Conservation (phyloP, 257 asterid species). For the Linderniella brevidens region DNA sequence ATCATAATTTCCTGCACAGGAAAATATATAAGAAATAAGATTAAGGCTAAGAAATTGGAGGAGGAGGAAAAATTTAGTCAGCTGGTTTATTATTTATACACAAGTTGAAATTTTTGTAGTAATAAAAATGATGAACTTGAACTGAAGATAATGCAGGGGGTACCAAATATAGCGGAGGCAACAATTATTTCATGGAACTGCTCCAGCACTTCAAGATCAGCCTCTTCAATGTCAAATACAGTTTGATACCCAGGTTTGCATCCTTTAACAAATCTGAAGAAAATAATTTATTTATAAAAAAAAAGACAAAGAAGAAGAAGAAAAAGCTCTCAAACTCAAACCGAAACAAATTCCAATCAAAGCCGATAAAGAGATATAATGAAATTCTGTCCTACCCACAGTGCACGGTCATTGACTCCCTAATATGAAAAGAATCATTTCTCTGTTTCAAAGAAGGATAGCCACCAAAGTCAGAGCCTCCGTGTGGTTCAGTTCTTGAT, state of each 20-base stretch:
- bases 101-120: conserved; percentile 11
- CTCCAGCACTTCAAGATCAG: conserved; percentile 58
- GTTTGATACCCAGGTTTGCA: conserved; percentile 75
- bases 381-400: conserved; percentile 60
- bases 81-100: conserved; percentile 6
- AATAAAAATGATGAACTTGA: conserved; percentile 10
- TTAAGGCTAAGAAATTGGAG: neutral
- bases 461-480: conserved; percentile 96
- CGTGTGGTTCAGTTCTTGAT: conserved; percentile 29
- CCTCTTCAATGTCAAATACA: conserved; percentile 72
- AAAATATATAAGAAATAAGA: conserved; percentile 9
- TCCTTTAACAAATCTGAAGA: conserved; percentile 70
- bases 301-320: neutral
- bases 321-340: neutral
- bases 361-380: conserved; percentile 1
- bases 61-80: neutral
- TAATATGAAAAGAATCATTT: conserved; percentile 47
- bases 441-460: conserved; percentile 76
- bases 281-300: conserved; percentile 7
- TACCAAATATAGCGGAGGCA: conserved; percentile 99
- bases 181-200: conserved; percentile 72
- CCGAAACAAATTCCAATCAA: neutral
- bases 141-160: conserved; percentile 14
- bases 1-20: conserved; percentile 76
- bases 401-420: conserved; percentile 78